Base-by-base conservation (phyloP, 352 stramenopile species). In the Pythium scleroteichum region DNA sequence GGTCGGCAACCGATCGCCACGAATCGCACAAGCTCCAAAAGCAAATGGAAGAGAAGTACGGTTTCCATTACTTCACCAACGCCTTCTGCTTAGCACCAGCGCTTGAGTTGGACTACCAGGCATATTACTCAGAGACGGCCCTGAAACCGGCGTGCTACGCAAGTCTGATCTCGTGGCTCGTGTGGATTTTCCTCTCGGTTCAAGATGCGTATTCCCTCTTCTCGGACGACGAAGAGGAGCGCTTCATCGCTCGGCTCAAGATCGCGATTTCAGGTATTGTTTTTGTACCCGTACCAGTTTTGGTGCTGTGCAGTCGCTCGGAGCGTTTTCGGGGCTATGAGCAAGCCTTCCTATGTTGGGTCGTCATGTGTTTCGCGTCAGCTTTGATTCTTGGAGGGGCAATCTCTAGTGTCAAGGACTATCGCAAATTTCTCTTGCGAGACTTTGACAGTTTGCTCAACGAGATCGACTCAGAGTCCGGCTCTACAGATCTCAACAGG, bases 51-150 rank as follows among this genome's bases (percentile, higher is more conserved):
- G 84, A 93, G 57, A 85, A 82, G 62, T 91, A 87, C 58, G 84
- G 81, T 52, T 93, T 93, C 69, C 79, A 93, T 72, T 93, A 81
- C 55, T 71, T 93, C 52, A 90, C 82, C 38, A 91, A 90, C 66
- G 67, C 73, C 7, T 91, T 93, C 60, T 87, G 75, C 24, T 58
- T 78, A 52, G 71, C 75, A 19, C 69, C 75, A 35, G 61, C 83
- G 17, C 62, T 86, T 14, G 84, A 93, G 59, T 56, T 86, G n/a
- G 83, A 93, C 63, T 93, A 90, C 64, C 68, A 79, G n/a, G 79
- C 78, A n/a, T 93, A 72, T 67, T 91, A 80, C 72, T 85, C 64
- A 13, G 79, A 91, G 66, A 91, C 79, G 26, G 88, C 78, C 22
- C 53, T 93, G 40, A 60, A 76, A 8, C 79, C 81, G 1, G 81